Evolutionary conservation across 1,284 basidiomycete genomes (phyloP).

Genomic region (Fereydounia khargensis): DNA sequence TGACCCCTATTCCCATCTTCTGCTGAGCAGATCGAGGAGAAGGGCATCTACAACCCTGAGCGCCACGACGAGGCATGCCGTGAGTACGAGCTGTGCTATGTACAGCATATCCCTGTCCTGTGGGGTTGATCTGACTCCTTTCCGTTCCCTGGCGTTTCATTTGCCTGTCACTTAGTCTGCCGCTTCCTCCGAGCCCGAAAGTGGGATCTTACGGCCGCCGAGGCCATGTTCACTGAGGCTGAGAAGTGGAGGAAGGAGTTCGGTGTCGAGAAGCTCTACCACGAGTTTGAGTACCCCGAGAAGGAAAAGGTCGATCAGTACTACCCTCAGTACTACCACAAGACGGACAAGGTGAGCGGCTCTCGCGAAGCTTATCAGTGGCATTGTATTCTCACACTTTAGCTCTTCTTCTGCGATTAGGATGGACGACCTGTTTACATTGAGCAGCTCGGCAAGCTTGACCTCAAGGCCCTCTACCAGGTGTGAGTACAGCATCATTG

Average conservation of each 20-base stretch:
- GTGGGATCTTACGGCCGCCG: conserved; percentile 79
- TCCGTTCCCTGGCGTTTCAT: neutral
- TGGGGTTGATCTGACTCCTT: too few species aligned
- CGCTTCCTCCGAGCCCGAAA: conserved; percentile 85
- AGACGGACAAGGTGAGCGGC: conserved; percentile 93
- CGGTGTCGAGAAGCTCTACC: conserved; percentile 79
- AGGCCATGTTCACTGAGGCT: conserved; percentile 76
- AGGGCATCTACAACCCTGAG: conserved; percentile 48
- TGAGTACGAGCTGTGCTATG: conserved; percentile 8
- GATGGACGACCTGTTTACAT: conserved; percentile 95
- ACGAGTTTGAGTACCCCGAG: conserved; percentile 85
- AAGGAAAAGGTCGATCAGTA: conserved; percentile 80
- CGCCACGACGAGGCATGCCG: conserved; percentile 54
- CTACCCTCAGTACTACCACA: conserved; percentile 94
- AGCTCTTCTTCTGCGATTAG: too few species aligned
- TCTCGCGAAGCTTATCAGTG: conserved; percentile 60
- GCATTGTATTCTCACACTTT: conserved; percentile 53
- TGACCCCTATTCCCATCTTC: neutral
- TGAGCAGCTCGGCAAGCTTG: conserved; percentile 85
- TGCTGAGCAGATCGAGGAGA: conserved; percentile 34
- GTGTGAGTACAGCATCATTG: too few species aligned
- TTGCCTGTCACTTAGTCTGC: conserved; percentile 43
- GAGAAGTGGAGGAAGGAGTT: conserved; percentile 91
- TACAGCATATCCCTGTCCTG: neutral
- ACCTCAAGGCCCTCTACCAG: conserved; percentile 68